phyloP scores from a whole-genome alignment of 768 basidiomycete genomes.

The Mycena chlorophos region DNA sequence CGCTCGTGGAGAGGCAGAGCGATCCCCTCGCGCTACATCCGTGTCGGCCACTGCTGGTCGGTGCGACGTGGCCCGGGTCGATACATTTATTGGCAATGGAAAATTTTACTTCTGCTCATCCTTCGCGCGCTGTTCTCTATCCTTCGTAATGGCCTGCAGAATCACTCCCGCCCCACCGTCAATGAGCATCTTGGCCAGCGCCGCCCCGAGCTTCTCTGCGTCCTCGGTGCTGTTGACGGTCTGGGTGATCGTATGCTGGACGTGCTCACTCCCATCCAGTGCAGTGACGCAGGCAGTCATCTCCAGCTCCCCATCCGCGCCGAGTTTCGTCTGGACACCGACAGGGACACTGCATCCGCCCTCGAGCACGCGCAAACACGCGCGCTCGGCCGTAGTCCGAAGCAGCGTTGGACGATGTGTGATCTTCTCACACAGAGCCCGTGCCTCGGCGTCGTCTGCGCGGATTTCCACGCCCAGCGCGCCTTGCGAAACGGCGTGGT shows the following conservation, averaged over 20 bases:
- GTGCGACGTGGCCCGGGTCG: slow-evolving; percentile 23
- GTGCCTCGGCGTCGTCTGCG: slow-evolving; percentile 57
- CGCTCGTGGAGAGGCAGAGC: slow-evolving; percentile 72
- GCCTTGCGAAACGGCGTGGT: slow-evolving; percentile 93
- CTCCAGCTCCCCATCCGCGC: slow-evolving; percentile 42
- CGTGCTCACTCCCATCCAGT: slow-evolving; percentile 68
- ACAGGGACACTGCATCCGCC: slow-evolving; percentile 98
- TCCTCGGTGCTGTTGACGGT: slow-evolving; percentile 50
- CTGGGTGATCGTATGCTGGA: slow-evolving; percentile 60
- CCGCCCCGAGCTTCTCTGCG: slow-evolving; percentile 67
- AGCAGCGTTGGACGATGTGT: slow-evolving; percentile 79
- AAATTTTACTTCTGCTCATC: slow-evolving; percentile 10
- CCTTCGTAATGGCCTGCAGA: slow-evolving; percentile 77
- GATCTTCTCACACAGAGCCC: slow-evolving; percentile 62
- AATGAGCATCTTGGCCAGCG: slow-evolving; percentile 64
- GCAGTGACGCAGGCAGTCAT: slow-evolving; percentile 84
- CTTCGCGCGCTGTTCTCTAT: slow-evolving; percentile 52
- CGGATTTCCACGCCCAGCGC: slow-evolving; percentile 88
- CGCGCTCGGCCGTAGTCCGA: slow-evolving; percentile 81
- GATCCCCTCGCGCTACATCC: slow-evolving; percentile 25
- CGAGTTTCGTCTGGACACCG: slow-evolving; percentile 65
- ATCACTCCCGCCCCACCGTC: slow-evolving; percentile 75
- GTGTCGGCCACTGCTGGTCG: slow-evolving; percentile 7
- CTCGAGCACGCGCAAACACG: slow-evolving; percentile 80
- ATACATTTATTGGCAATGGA: slow-evolving; percentile 18